Conservation (phyloP, 768 basidiomycete genomes). For the Boletus vinaceobasis region DNA sequence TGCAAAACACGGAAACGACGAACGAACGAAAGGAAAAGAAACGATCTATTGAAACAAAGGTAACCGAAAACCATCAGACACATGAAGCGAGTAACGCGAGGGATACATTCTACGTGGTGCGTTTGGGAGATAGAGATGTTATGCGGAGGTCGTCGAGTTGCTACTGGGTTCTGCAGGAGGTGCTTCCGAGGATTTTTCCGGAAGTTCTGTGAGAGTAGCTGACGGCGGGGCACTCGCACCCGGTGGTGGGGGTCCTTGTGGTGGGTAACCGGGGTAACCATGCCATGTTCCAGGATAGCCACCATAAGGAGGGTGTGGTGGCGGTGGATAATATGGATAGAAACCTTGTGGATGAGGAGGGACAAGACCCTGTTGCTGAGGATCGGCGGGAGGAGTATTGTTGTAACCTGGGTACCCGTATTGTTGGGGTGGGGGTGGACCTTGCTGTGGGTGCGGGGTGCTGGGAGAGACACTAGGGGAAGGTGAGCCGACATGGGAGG, state of each 20-base stretch:
- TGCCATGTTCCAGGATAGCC: conserved; percentile 30
- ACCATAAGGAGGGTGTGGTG: conserved; percentile 27
- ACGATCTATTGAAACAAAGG: conserved; percentile 28
- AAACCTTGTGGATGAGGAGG: conserved; percentile 22
- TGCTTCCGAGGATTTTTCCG: conserved; percentile 27
- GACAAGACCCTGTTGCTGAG: conserved; percentile 24
- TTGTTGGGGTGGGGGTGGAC: conserved; percentile 15
- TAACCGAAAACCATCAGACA: conserved; percentile 11
- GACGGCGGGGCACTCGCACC: conserved; percentile 14
- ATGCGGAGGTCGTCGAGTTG: conserved; percentile 22
- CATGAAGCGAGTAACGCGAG: conserved; percentile 12
- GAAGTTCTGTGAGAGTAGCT: conserved; percentile 11
- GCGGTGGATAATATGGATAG: conserved; percentile 33
- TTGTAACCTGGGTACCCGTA: conserved; percentile 26
- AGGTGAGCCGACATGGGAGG: conserved; percentile 13
- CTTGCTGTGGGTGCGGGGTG: conserved; percentile 23
- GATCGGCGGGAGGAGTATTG: conserved; percentile 19
- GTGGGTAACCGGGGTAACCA: conserved; percentile 31
- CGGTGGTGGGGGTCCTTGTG: conserved; percentile 23
- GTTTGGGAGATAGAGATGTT: conserved; percentile 2
- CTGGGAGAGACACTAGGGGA: conserved; percentile 18
- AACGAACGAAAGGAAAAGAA: conserved; percentile 5
- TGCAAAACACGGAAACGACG: background rate
- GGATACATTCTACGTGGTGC: conserved; percentile 27
- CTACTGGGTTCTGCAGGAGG: conserved; percentile 15